Conservation (phyloP, 257 asterid genomes). For the Voacanga thouarsii region DNA sequence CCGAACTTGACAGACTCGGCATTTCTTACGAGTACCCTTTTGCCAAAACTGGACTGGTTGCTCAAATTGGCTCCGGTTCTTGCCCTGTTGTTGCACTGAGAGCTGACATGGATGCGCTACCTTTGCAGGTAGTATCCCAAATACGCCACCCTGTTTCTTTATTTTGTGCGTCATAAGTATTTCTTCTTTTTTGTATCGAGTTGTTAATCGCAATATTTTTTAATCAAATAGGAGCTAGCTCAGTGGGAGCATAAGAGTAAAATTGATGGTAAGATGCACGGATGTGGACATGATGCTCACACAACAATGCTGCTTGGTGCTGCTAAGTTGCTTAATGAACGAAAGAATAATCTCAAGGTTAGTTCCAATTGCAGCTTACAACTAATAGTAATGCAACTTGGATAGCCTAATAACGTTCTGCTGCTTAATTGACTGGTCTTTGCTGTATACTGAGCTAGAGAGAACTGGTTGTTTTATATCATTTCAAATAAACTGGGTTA, state of each 20-base stretch:
- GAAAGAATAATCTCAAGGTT: constrained; percentile 68
- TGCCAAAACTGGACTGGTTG: constrained; percentile 81
- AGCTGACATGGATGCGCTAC: constrained; percentile 94
- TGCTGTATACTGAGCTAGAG: not conserved
- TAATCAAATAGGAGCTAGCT: constrained; percentile 58
- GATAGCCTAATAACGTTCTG: not conserved
- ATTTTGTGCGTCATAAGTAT: not conserved
- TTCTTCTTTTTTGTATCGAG: not conserved
- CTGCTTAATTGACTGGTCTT: not conserved
- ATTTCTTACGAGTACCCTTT: constrained; percentile 61
- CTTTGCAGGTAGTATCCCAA: constrained; percentile 50
- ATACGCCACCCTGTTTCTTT: not conserved
- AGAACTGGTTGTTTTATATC: not conserved
- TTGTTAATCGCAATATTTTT: not conserved
- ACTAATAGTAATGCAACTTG: not conserved
- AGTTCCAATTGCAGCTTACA: constrained; percentile 13
- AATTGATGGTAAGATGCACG: constrained; percentile 81
- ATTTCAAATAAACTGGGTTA: not conserved
- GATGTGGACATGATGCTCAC: constrained; percentile 95
- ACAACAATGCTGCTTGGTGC: constrained; percentile 94
- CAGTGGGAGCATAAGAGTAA: constrained; percentile 94
- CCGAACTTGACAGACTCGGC: constrained; percentile 58
- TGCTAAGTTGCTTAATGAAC: constrained; percentile 67
- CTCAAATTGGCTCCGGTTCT: constrained; percentile 67
- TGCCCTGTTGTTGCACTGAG: constrained; percentile 76